Conservation (phyloP, 2,329 filamentous ascomycete genomes). For the Colletotrichum sp. region DNA sequence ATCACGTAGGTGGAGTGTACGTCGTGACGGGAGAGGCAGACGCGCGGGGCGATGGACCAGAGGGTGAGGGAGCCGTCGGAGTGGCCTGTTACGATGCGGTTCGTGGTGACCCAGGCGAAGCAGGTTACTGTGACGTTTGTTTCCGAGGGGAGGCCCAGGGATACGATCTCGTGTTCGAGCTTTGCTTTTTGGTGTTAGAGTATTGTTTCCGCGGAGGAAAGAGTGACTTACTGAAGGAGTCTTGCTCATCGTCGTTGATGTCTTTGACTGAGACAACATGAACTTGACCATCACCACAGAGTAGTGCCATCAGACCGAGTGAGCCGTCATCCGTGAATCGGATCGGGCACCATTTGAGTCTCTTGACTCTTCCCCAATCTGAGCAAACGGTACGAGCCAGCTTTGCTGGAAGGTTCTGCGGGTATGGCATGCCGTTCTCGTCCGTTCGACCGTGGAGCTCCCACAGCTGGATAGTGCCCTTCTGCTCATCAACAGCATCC, state of each 20-base stretch:
- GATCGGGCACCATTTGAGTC: constrained; percentile 60
- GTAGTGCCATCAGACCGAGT: constrained; percentile 50
- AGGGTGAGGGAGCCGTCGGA: constrained; percentile 61
- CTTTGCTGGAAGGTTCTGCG: constrained; percentile 39
- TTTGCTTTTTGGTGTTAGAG: constrained; percentile 38
- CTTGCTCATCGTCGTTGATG: constrained; percentile 29
- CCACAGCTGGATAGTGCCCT: constrained; percentile 60
- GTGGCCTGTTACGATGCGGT: constrained; percentile 60
- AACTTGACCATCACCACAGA: constrained; percentile 57
- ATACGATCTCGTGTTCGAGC: constrained; percentile 47
- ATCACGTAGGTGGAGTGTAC: constrained; percentile 60
- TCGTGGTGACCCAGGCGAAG: constrained; percentile 60
- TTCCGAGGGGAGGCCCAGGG: constrained; percentile 51
- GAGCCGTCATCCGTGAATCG: constrained; percentile 32
- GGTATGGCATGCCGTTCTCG: constrained; percentile 34
- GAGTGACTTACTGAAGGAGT: constrained; percentile 29
- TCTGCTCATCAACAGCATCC: constrained; percentile 43
- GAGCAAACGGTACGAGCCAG: constrained; percentile 52
- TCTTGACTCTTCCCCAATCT: constrained; percentile 54
- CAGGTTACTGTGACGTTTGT: constrained; percentile 54
- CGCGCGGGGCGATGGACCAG: constrained; percentile 59
- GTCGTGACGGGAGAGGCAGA: constrained; percentile 55
- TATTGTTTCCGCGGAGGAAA: neutral
- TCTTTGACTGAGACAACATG: constrained; percentile 50
- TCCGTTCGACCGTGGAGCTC: constrained; percentile 41